Base-by-base conservation (phyloP, 257 asterid genomes). In the Salvia splendens region DNA sequence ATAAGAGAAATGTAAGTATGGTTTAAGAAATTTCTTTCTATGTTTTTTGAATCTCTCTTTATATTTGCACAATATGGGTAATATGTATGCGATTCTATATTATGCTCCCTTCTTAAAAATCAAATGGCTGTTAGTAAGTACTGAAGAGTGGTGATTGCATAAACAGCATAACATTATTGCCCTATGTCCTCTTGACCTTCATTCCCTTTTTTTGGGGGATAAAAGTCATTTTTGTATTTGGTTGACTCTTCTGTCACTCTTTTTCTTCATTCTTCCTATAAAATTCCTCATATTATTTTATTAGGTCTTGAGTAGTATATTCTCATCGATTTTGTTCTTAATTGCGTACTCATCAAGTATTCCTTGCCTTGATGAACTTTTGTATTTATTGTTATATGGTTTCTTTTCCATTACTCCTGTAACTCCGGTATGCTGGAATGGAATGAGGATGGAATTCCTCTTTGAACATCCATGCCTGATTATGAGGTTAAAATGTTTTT, bases 1-100 rank as follows among this genome's bases (percentile, higher is more conserved):
- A 69, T 91, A 73, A 82, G 96, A 82, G 97, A 91, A 79, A 85
- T 94, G 99, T 94, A 84, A 91, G 99, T 81, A 69, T 61, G 35
- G 24, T 50, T 47, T 8, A 65, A n/a, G 0, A 14, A 30, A 50
- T 62, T 40, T 71, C 52, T 28, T 42, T 61, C 56, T 51, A 52
- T 47, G 11, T 47, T 64, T 20, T 47, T 64, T 17, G 32, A 45
- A 14, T 42, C 50, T 50, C 20, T 65, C 46, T 45, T 5, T 32
- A n/a, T 32, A 55, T n/a, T 32, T 15, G 50, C 17, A 58, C 71
- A 64, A 48, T 57, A 8, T 46, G 8, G 49, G 56, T 54, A 53
- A 54, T 55, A 14, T n/a, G 5, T 54, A 24, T 32, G 33, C 28
- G 20, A 42, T 35, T n/a, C 20, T 24, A 49, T 33, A 45, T 50